phyloP scores from a whole-genome alignment of 345 rosid species.

The Camelina laxa region DNA sequence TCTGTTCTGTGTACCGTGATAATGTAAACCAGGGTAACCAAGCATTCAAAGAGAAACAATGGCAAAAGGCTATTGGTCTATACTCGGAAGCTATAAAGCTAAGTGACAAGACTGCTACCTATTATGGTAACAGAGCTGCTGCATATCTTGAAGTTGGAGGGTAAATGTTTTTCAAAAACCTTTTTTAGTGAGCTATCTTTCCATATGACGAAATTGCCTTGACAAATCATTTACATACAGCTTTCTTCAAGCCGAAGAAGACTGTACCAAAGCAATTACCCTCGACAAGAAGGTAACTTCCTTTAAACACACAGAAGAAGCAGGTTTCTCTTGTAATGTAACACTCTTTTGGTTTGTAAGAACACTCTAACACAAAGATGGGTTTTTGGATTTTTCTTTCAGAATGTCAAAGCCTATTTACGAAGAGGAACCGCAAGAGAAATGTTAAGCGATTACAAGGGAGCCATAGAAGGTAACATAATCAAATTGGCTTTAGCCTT shows the following conservation, averaged over 20 bases:
- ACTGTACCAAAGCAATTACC: slow-evolving; percentile 78
- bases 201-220: slow-evolving; percentile 23
- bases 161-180: slow-evolving; percentile 44
- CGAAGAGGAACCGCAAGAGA: slow-evolving; percentile 98
- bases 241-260: slow-evolving; percentile 86
- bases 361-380: neutral
- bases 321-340: slow-evolving; percentile 8
- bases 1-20: slow-evolving; percentile 2
- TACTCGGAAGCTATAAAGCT: slow-evolving; percentile 94
- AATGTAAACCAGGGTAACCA: slow-evolving; percentile 72
- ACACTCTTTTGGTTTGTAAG: neutral
- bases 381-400: slow-evolving; percentile 5
- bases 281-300: slow-evolving; percentile 88
- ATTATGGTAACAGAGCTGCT: slow-evolving; percentile 96
- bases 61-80: slow-evolving; percentile 80
- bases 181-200: neutral
- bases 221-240: slow-evolving; percentile 48
- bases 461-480: slow-evolving; percentile 77
- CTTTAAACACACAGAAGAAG: slow-evolving; percentile 3
- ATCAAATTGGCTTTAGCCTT: neutral
- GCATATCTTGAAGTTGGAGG: slow-evolving; percentile 84
- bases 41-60: slow-evolving; percentile 86
- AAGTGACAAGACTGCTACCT: slow-evolving; percentile 77
- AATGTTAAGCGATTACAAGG: slow-evolving; percentile 75
- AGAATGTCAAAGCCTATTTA: slow-evolving; percentile 92